Base-by-base conservation (phyloP, 495 filamentous ascomycete genomes). In the Aspergillus saccharolyticus region DNA sequence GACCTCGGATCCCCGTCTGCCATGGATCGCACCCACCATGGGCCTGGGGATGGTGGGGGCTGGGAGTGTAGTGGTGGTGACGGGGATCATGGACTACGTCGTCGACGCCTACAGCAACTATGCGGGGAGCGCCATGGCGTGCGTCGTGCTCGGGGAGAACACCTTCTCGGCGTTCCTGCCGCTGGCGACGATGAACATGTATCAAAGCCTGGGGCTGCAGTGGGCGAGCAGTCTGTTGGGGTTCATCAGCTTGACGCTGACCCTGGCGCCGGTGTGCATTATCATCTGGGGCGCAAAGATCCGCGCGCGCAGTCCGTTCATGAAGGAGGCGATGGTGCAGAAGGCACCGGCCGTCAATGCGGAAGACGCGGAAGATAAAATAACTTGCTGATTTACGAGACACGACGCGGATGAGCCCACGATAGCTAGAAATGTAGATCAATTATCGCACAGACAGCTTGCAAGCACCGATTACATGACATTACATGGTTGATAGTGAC, bases 161-260 rank as follows among this genome's bases (percentile, higher is more conserved):
- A 61, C 66, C 20, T 73, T 72, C 59, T 67, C 65, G 2, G 70
- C 63, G 10, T 73, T 69, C 53, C 56, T 72, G 24, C 74, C 76
- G 9, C 66, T 79, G 28, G 76, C 76, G 30, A 70, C 73, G 0
- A 60, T 62, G 63, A 65, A 63, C 42, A 75, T 79, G 72, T 79
- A 79, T 57, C 61, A 57, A 0, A 66, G 61, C 3, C 57, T 78
- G 7, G 75, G 75, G 6, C 70, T 74, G 54, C 64, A 74, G 45
- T 79, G 76, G 76, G 76, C 76, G 12, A 74, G 71, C 52, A 71
- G 66, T 2, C 42, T 79, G 17, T 60, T 78, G 28, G 76, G 59
- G 18, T 74, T 77, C 45, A 59, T 78, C 12, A 63, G 69, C 8
- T 44, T 76, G 28, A 59, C 52, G 18, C 54, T 78, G 18, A 68